Conservation (phyloP, 805 yeast species). For the Nakazawaea ernobii region DNA sequence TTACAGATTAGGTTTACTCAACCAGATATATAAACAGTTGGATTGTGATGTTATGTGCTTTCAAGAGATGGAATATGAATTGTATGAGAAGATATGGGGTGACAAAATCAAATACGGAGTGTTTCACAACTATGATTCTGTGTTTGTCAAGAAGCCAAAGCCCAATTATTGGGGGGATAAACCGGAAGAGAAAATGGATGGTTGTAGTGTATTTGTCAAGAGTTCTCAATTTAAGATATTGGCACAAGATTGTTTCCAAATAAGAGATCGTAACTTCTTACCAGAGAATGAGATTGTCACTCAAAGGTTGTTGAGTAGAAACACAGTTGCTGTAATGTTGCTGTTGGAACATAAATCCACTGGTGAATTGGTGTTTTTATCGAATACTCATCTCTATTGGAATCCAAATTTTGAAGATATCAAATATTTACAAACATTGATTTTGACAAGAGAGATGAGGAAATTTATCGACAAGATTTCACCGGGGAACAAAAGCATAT, state of each 20-base stretch:
- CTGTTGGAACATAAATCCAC: conserved; percentile 40
- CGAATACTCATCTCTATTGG: conserved; percentile 65
- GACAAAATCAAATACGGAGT: conserved; percentile 17
- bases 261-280: conserved; percentile 20
- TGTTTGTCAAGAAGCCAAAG: conserved; percentile 42
- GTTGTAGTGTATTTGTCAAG: conserved; percentile 52
- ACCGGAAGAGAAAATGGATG: conserved; percentile 45
- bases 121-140: conserved; percentile 35
- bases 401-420: conserved; percentile 45
- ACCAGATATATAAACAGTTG: conserved; percentile 29
- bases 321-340: conserved; percentile 53
- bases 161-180: conserved; percentile 47
- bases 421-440: conserved; percentile 46
- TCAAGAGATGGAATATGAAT: conserved; percentile 43
- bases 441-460: conserved; percentile 27
- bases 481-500: conserved; percentile 25
- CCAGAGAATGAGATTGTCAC: conserved; percentile 28
- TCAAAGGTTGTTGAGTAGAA: conserved; percentile 35
- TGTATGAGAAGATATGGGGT: conserved; percentile 36
- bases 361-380: conserved; percentile 34
- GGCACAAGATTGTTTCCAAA: conserved; percentile 23
- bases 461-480: conserved; percentile 23
- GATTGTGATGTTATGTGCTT: conserved; percentile 54
- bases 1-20: conserved; percentile 43
- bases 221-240: conserved; percentile 38